A percentile compares a stretch with the other conserved stretches of the same genome.
Evolutionary conservation across 2,329 filamentous ascomycete species (phyloP).

Genomic region (Clarireedia sp.): DNA sequence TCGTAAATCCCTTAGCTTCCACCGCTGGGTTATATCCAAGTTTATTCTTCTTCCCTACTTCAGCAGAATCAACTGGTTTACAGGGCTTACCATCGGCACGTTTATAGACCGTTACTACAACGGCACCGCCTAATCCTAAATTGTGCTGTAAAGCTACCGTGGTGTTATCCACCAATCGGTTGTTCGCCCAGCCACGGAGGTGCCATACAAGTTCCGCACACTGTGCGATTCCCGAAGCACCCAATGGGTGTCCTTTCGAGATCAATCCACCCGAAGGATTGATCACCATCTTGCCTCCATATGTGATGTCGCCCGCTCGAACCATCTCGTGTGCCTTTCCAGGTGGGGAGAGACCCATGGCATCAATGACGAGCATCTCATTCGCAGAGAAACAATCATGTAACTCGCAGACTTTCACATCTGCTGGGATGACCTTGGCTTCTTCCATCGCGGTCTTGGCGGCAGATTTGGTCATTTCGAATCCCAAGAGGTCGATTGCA

Average conservation of each 20-base stretch:
- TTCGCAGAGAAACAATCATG: conserved; percentile 97
- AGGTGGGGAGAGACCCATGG: conserved; percentile 66
- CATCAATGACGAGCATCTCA: conserved; percentile 85
- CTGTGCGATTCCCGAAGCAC: conserved; percentile 89
- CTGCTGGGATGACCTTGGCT: conserved; percentile 58
- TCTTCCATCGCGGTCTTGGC: conserved; percentile 63
- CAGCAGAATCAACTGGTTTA: conserved; percentile 52
- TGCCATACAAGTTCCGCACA: conserved; percentile 96
- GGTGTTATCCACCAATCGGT: conserved; percentile 63
- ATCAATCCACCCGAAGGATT: conserved; percentile 94
- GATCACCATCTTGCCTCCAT: conserved; percentile 68
- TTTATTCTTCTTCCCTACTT: conserved; percentile 57
- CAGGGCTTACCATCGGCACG: conserved; percentile 69
- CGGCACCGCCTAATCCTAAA: conserved; percentile 82
- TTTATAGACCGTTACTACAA: conserved; percentile 82
- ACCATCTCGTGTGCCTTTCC: conserved; percentile 93
- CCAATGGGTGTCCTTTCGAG: conserved; percentile 90
- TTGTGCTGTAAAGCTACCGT: conserved; percentile 82
- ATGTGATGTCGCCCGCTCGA: conserved; percentile 79
- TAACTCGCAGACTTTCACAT: conserved; percentile 80
- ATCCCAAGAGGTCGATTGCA: conserved; percentile 84
- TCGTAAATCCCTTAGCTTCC: conserved; percentile 81
- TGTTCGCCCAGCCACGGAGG: conserved; percentile 90
- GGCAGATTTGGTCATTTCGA: conserved; percentile 72
- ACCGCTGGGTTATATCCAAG: conserved; percentile 90